Conservation (phyloP, 495 filamentous ascomycete species). For the Talaromyces stipitatus region DNA sequence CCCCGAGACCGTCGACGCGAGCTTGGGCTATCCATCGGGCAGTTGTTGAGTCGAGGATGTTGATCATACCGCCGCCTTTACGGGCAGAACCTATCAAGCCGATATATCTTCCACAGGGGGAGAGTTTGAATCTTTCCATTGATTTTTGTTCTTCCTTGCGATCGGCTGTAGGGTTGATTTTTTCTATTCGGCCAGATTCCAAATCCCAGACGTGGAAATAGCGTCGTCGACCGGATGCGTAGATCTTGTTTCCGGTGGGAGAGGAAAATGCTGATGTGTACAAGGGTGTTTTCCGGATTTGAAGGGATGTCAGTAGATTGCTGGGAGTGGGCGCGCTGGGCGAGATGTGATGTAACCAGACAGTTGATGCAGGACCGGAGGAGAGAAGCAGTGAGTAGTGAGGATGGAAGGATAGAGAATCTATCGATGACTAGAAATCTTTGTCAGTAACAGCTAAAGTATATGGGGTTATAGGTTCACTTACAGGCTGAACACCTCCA, state of each 20-base stretch:
- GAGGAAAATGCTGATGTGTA: conserved; percentile 67
- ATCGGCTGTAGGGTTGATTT: conserved; percentile 60
- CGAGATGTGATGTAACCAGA: conserved; percentile 83
- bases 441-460: conserved; percentile 4
- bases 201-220: conserved; percentile 97
- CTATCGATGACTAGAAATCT: conserved; percentile 59
- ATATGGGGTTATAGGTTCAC: conserved; percentile 9
- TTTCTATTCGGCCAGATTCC: conserved; percentile 68
- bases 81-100: conserved; percentile 66
- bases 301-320: conserved; percentile 80
- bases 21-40: conserved; percentile 83
- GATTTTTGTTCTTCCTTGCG: conserved; percentile 76
- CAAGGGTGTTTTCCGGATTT: conserved; percentile 74
- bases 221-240: conserved; percentile 76
- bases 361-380: conserved; percentile 71
- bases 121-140: conserved; percentile 84
- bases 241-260: conserved; percentile 46
- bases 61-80: conserved; percentile 82
- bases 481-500: conserved; percentile 49
- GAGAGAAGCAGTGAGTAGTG: conserved; percentile 80
- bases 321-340: conserved; percentile 69
- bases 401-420: conserved; percentile 84
- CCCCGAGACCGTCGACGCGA: conserved; percentile 73
- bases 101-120: conserved; percentile 78
- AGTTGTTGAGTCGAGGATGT: conserved; percentile 71